A percentile compares a stretch with the other conserved stretches of the same genome.
Evolutionary conservation across 768 basidiomycete species (phyloP).

Genomic region (Mycena vitilis): DNA sequence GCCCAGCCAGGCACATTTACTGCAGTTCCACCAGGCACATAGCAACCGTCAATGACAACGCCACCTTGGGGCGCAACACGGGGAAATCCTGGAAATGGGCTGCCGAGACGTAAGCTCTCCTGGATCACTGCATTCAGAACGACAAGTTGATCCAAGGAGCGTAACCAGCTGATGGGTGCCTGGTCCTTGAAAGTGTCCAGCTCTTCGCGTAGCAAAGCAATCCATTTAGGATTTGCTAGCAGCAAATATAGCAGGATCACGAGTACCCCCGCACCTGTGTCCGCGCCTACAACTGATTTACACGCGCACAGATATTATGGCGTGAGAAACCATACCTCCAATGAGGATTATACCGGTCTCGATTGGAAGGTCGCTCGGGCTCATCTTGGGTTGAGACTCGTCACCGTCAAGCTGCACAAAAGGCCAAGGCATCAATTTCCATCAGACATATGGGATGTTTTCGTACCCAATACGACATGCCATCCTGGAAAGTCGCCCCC

Average conservation of each 20-base stretch:
- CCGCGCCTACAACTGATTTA: not conserved
- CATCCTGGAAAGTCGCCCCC: slow-evolving; percentile 12
- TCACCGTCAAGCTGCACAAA: slow-evolving; percentile 7
- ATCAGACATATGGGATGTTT: not conserved
- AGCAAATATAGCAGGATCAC: not conserved
- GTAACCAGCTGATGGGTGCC: not conserved
- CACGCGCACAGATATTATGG: not conserved
- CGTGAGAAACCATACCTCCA: not conserved
- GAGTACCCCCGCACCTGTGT: not conserved
- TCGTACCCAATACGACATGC: slow-evolving; percentile 22
- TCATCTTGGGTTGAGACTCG: slow-evolving; percentile 1
- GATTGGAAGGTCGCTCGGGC: not conserved
- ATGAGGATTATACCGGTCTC: slow-evolving; percentile 17
- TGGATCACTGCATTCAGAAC: slow-evolving; percentile 16
- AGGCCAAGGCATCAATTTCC: too few species aligned
- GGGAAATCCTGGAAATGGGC: slow-evolving; percentile 1
- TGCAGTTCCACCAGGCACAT: slow-evolving; percentile 3
- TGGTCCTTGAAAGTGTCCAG: not conserved
- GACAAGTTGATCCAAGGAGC: not conserved
- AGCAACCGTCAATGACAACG: not conserved
- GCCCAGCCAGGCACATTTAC: slow-evolving; percentile 12
- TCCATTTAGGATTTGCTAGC: slow-evolving; percentile 9
- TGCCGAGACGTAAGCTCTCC: slow-evolving; percentile 11
- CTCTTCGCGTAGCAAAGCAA: slow-evolving; percentile 91
- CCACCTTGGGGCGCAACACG: not conserved